Evolutionary conservation across 2,329 filamentous ascomycete genomes (phyloP).

Genomic region (Pestalotiopsis sp.): DNA sequence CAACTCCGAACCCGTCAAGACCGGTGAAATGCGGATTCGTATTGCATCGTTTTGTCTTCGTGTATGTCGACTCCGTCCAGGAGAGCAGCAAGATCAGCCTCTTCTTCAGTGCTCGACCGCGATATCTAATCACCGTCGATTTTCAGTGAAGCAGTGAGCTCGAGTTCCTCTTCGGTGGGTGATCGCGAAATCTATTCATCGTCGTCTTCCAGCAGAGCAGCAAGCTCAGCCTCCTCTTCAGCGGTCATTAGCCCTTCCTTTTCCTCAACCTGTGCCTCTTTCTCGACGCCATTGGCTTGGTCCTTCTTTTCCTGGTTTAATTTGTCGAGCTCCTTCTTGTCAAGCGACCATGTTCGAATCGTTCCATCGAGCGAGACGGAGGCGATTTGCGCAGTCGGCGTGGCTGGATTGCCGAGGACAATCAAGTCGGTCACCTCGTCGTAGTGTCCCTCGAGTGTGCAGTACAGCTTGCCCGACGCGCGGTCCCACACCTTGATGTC

Average conservation of each 20-base stretch:
- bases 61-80: no score
- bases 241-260: slow-evolving; percentile 67
- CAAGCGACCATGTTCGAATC: slow-evolving; percentile 79
- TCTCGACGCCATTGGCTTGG: slow-evolving; percentile 48
- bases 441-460: slow-evolving; percentile 79
- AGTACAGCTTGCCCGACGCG: slow-evolving; percentile 69
- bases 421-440: slow-evolving; percentile 87
- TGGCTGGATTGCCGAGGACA: slow-evolving; percentile 48
- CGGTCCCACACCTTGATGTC: slow-evolving; percentile 88
- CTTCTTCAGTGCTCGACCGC: no score
- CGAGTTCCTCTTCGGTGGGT: no score
- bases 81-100: no score
- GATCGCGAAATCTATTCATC: neutral
- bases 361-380: slow-evolving; percentile 92
- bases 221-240: slow-evolving; percentile 91
- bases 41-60: no score
- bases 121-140: no score
- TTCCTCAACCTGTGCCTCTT: slow-evolving; percentile 45
- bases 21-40: no score
- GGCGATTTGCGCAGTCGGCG: slow-evolving; percentile 54
- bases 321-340: slow-evolving; percentile 55
- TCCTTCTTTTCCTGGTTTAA: slow-evolving; percentile 49
- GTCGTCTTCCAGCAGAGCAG: slow-evolving; percentile 84
- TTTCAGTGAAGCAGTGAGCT: no score
- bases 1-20: no score